Evolutionary conservation across 345 rosid genomes (phyloP), one percentile per base, ranked within the genome.

Genomic region (Schrenkiella parvula): DNA sequence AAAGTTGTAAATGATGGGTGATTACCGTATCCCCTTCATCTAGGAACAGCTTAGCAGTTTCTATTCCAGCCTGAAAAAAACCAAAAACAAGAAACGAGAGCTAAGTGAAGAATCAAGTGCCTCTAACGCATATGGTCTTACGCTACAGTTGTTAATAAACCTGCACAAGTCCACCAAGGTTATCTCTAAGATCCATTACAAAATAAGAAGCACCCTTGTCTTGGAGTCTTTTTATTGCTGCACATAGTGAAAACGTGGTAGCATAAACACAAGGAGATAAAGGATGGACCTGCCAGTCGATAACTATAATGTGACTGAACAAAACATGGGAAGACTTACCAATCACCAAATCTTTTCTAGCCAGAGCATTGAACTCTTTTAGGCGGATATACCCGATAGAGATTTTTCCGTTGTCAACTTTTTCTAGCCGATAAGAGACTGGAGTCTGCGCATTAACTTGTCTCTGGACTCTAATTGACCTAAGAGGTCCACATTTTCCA

Each of bases 151-250:
- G 11, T 25, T 10, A 9, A 47, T 64, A 26, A 50, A 93, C 98
- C 92, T 91, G 96, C 26, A 93, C 97, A 35, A 93, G 84, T 71
- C 98, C 98, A 70, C 98, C 98, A 53, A 88, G 98, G 80, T 93
- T 93, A 78, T 93, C 96, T 85, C 96, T 82, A 73, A 93, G 98
- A 82, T 93, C 98, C 85, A 93, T 75, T 35, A 93, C 78, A 31
- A 90, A 90, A 83, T 79, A 90, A 18, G 82, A 84, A 1, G 93
- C 96, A 79, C 97, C 98, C 92, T 84, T 93, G 68, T 84, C 90
- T 72, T 85, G 89, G 67, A 93, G 97, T 41, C 89, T 84, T 80
- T 86, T 88, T 95, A 86, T 84, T 77, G 98, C 98, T 93, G 83
- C 82, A 70, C 4, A 48, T 2, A 72, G 31, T 50, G 18, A 22